Evolutionary conservation across 2,329 filamentous ascomycete genomes (phyloP), one percentile per base, ranked within the genome.

Genomic region (Aspergillus alliaceus): DNA sequence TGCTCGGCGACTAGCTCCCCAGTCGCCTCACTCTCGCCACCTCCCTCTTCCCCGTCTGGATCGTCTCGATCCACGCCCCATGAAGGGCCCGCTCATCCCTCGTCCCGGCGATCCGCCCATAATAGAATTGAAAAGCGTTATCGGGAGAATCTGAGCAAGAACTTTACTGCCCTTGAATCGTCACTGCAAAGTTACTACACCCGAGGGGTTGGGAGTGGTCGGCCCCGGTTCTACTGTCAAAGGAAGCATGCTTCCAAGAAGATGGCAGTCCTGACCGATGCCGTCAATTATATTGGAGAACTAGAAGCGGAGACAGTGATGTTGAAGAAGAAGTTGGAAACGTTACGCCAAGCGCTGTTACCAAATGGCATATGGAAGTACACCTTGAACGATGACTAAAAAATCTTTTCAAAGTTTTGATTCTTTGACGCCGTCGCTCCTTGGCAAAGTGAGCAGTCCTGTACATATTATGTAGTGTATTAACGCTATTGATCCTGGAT

Each of bases 101-200:
- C 22, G 4, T 27, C 51, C 4, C 39, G 40, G 15, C 51, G 51
- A 27, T 34, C 51, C 32, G 51, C 40, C 8, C 51, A 54, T 24
- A 54, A 54, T 14, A n/a, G 51, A 29, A 54, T 54, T 20, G 51
- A 54, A 6, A 54, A 54, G 31, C 51, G 51, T 6, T 54, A 54
- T 18, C 51, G 51, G 15, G 51, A 54, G 42, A 54, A 54, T 14
- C 42, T 54, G 20, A 54, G 51, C 22, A 54, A 54, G n/a, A 54
- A 54, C 20, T 54, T 54, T 18, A 15, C 42, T 27, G 20, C 51
- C 5, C 32, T 54, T 1, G 40, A 54, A 11, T 32, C 25, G 1
- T 31, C 51, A 7, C 40, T 54, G 29, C 51, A 48, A 37, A 14
- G 39, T 5, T 48, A 54, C 32, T 29, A 54, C 20, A 32, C 24